A percentile compares a stretch with the other conserved stretches of the same genome.
Conservation (phyloP, 345 rosid genomes). For the Physaria fendleri region DNA sequence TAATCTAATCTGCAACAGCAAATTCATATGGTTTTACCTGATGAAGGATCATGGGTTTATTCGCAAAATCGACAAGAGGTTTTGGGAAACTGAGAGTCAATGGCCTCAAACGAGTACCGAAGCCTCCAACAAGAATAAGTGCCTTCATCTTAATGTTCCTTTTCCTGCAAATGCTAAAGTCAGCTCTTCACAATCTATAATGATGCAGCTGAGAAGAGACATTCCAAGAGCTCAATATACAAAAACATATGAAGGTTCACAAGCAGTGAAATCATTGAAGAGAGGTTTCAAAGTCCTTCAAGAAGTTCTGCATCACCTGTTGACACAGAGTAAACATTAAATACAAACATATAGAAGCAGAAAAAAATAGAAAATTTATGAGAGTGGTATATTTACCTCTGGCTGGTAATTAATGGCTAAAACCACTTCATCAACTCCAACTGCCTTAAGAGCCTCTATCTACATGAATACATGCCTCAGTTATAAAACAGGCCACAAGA, state of each 20-base stretch:
- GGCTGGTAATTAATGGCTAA: constrained; percentile 98
- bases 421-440: constrained; percentile 95
- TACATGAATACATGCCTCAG: constrained; percentile 20
- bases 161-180: constrained; percentile 34
- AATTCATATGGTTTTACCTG: constrained; percentile 49
- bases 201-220: neutral
- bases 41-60: constrained; percentile 98
- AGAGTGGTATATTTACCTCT: constrained; percentile 51
- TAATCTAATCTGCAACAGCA: neutral
- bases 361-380: neutral
- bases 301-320: constrained; percentile 88
- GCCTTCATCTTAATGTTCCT: constrained; percentile 72
- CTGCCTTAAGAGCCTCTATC: constrained; percentile 95
- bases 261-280: neutral
- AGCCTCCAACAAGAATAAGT: constrained; percentile 97
- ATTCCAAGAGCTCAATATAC: neutral
- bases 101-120: constrained; percentile 96
- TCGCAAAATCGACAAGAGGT: constrained; percentile 97
- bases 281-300: constrained; percentile 63
- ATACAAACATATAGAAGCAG: neutral
- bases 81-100: constrained; percentile 95
- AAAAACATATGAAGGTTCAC: neutral
- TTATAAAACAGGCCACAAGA: neutral
- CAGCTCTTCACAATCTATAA: constrained; percentile 7
- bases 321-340: neutral